Conservation (phyloP, 495 filamentous ascomycete genomes). For the Arthonia radiata region DNA sequence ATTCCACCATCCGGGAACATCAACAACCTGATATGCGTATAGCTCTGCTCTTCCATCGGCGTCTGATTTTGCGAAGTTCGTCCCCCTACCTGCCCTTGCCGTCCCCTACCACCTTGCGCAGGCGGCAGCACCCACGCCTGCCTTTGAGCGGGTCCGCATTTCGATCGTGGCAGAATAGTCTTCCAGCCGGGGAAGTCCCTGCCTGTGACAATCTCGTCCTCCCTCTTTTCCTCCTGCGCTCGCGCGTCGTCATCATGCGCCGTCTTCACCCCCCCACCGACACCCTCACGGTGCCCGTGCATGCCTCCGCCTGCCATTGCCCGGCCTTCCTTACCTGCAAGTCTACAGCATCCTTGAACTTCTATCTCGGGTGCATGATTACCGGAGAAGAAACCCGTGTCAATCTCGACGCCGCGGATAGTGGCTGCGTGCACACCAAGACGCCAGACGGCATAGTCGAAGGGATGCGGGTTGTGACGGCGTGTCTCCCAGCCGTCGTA, state of each 20-base stretch:
- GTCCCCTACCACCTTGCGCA: too few species aligned
- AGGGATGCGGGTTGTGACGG: slow-evolving; percentile 52
- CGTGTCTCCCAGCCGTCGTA: slow-evolving; percentile 93
- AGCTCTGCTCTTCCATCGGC: slow-evolving; percentile 31
- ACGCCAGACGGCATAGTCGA: slow-evolving; percentile 65
- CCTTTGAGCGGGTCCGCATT: slow-evolving; percentile 51
- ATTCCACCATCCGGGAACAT: slow-evolving; percentile 96
- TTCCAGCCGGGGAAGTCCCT: slow-evolving; percentile 40
- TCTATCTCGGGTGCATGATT: slow-evolving; percentile 69
- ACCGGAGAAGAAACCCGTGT: slow-evolving; percentile 68
- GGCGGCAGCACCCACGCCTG: slow-evolving; percentile 68
- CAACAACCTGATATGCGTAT: slow-evolving; percentile 63
- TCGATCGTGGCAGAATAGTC: slow-evolving; percentile 38
- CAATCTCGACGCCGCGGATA: slow-evolving; percentile 59
- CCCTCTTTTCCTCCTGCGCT: slow-evolving; percentile 29
- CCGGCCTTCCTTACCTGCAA: too few species aligned
- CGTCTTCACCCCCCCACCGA: too few species aligned
- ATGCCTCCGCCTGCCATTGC: too few species aligned
- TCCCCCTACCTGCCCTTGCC: too few species aligned
- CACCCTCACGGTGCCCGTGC: too few species aligned
- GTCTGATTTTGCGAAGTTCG: slow-evolving; percentile 6
- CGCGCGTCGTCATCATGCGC: slow-evolving; percentile 24
- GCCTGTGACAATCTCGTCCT: too few species aligned
- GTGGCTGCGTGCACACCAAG: slow-evolving; percentile 56
- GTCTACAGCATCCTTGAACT: slow-evolving; percentile 60